phyloP scores from a whole-genome alignment of 148 eudicot genomes.

The Spergularia marina region DNA sequence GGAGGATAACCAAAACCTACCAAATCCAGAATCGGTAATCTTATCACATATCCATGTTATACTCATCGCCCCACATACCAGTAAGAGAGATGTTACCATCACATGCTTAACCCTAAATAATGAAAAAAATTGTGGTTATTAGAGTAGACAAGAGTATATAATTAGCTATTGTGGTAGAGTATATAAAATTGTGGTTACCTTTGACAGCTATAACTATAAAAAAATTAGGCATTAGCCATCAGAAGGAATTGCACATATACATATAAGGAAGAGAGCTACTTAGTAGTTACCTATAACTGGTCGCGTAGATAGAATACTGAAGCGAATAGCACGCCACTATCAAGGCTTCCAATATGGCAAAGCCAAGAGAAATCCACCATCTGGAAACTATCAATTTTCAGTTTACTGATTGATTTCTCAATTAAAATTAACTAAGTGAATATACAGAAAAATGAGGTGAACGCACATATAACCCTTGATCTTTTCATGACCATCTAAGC shows the following conservation, averaged over 20 bases:
- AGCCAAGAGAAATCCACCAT: conserved; percentile 94
- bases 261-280: neutral
- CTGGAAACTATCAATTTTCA: conserved; percentile 43
- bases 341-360: conserved; percentile 79
- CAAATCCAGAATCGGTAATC: conserved; percentile 90
- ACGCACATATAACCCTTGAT: conserved; percentile 97
- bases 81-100: conserved; percentile 63
- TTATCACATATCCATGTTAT: conserved; percentile 94
- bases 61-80: conserved; percentile 92
- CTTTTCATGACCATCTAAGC: conserved; percentile 93
- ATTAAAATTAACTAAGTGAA: conserved; percentile 4
- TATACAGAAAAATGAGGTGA: conserved; percentile 43
- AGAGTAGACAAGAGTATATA: neutral
- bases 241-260: neutral
- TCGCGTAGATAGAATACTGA: conserved; percentile 83
- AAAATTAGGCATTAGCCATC: neutral
- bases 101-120: conserved; percentile 78
- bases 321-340: conserved; percentile 81
- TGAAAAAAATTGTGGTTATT: neutral
- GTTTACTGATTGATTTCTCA: conserved; percentile 10
- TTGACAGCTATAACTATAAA: neutral
- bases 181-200: too few species aligned
- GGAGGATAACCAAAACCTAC: conserved; percentile 34
- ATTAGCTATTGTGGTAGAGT: neutral
- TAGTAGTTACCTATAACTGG: conserved; percentile 54